A percentile compares a stretch with the other conserved stretches of the same genome.
These are phyloP conservation scores for Alternaria arbusti DNA, from an alignment of 2,329 filamentous ascomycete species.

Conservation along the genomic window DNA sequence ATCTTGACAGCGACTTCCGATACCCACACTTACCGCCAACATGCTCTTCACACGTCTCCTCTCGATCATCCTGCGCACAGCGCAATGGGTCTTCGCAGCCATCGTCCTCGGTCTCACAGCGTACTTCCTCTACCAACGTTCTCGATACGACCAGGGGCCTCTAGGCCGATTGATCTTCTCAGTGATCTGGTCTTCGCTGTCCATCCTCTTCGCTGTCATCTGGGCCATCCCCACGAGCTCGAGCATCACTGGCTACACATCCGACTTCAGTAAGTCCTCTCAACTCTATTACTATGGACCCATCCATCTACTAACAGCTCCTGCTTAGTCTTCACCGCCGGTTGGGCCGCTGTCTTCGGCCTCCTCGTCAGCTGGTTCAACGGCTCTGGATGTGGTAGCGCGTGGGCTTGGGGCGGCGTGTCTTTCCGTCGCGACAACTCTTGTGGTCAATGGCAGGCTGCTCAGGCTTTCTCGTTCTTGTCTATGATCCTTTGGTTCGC, in stretches of 20 bases:
- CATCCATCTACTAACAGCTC: background rate
- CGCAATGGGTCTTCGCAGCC: slow-evolving; percentile 72
- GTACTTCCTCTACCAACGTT: slow-evolving; percentile 29
- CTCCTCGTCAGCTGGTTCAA: slow-evolving; percentile 50
- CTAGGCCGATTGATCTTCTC: slow-evolving; percentile 76
- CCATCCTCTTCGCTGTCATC: slow-evolving; percentile 71
- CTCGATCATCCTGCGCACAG: slow-evolving; percentile 64
- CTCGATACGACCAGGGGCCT: slow-evolving; percentile 58
- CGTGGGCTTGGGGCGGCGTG: slow-evolving; percentile 62
- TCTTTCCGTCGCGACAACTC: slow-evolving; percentile 44
- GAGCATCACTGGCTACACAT: slow-evolving; percentile 72
- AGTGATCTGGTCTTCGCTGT: slow-evolving; percentile 71
- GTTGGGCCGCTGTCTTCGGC: slow-evolving; percentile 64
- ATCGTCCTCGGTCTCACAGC: slow-evolving; percentile 54
- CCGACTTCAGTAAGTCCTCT: slow-evolving; percentile 60
- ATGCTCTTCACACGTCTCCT: slow-evolving; percentile 55
- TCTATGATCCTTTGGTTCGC: slow-evolving; percentile 74
- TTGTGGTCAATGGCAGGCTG: slow-evolving; percentile 75
- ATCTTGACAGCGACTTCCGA: background rate
- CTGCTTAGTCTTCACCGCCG: slow-evolving; percentile 62
- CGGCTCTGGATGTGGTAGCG: slow-evolving; percentile 30
- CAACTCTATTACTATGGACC: accelerated
- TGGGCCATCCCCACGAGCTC: slow-evolving; percentile 75
- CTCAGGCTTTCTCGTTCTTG: slow-evolving; percentile 74
- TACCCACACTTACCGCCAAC: slow-evolving; percentile 1